These are phyloP conservation scores for Colletotrichum cordylinicola DNA, from an alignment of 2,329 filamentous ascomycete species.

Conservation along the genomic window DNA sequence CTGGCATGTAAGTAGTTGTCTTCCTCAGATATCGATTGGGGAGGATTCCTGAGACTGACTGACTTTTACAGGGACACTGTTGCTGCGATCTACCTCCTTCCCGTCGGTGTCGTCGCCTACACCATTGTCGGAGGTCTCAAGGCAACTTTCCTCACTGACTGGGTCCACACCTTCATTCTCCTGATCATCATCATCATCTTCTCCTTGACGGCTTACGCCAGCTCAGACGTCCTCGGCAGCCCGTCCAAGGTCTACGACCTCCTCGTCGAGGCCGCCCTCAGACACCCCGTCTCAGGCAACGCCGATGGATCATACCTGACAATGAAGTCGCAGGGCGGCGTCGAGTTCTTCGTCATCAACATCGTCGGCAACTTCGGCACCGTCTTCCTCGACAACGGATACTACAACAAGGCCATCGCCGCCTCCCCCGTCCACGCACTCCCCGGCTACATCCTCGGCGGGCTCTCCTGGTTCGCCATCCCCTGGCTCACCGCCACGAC, in stretches of 20 bases:
- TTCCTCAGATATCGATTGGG: accelerated
- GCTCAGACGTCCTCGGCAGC: constrained; percentile 64
- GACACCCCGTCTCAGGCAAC: constrained; percentile 77
- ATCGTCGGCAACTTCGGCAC: constrained; percentile 77
- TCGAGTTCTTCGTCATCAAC: constrained; percentile 79
- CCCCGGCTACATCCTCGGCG: constrained; percentile 78
- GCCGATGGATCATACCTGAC: constrained; percentile 78
- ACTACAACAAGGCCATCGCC: constrained; percentile 87
- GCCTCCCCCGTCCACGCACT: constrained; percentile 80
- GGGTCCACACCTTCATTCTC: constrained; percentile 78
- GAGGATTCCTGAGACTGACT: neutral
- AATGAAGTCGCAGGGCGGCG: constrained; percentile 75
- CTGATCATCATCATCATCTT: constrained; percentile 81
- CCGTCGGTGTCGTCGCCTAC: constrained; percentile 78
- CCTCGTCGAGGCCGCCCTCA: constrained; percentile 66
- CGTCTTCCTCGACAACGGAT: constrained; percentile 79
- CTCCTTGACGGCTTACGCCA: constrained; percentile 70
- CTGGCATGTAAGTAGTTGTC: constrained; percentile 30
- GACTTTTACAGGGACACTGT: constrained; percentile 40
- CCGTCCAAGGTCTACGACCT: constrained; percentile 72
- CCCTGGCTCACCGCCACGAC: constrained; percentile 85
- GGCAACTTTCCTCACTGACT: constrained; percentile 79
- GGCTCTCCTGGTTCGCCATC: constrained; percentile 83
- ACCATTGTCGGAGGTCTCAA: constrained; percentile 75
- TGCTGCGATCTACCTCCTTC: constrained; percentile 84